Base-by-base conservation (phyloP, 768 basidiomycete species). In the Kwoniella sp. region DNA sequence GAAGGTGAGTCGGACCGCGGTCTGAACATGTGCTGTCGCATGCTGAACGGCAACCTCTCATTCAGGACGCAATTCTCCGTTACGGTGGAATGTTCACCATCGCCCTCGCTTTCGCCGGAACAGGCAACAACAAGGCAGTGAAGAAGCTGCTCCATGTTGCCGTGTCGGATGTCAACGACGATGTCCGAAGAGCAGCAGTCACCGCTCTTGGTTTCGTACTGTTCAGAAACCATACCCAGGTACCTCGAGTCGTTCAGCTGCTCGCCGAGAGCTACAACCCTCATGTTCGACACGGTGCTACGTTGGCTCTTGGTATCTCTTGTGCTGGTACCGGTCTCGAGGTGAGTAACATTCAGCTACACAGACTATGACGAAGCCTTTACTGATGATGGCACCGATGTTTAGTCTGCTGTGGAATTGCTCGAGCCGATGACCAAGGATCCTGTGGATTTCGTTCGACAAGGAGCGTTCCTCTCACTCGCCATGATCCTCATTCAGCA, bases 261-360 rank as follows among this genome's bases (percentile, higher is more conserved):
- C 83, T 99, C 57, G 93, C 92, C 69, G 96, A 99, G 84, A 95
- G 93, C 74, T 99, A 99, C 82, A 99, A 98, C 78, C 96, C 96
- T 15, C 95, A 98, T 79, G 96, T 99, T 25, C 87, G 96, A 48
- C 97, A 95, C 68, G 95, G 95, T 70, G 93, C 94, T 29, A 96
- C 95, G 4, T 85, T 99, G 31, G 96, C 96, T 23, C 84, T 99
- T 25, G 96, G 96, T 68, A 93, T 99, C 73, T 91, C 94, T 17
- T 99, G 96, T 75, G 95, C 95, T 26, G 95, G 96, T 17, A 98
- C 95, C 20, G 96, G 95, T 51, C 86, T 95, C 51, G 90, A 92
- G 85, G 92, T 91, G 65, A 64, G 85, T 73, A 4, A 28, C n/a
- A 5, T 52, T 50, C 8, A 2, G 7, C 12, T 34, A 30, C 15